phyloP scores from a whole-genome alignment of 306 rosid species.

The Rubus idaeus region DNA sequence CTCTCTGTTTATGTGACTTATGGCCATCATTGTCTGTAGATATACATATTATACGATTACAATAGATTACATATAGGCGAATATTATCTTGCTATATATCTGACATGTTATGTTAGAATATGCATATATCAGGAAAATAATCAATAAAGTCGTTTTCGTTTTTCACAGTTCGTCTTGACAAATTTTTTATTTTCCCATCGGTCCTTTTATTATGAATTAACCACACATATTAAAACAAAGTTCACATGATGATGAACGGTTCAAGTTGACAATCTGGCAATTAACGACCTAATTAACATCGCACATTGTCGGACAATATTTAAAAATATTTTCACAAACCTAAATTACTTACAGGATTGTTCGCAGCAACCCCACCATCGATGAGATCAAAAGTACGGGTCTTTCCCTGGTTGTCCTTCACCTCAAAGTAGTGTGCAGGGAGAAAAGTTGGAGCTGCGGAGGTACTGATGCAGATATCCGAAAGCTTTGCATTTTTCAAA shows the following conservation, averaged over 20 bases:
- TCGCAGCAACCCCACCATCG: slow-evolving; percentile 50
- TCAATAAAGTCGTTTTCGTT: no score
- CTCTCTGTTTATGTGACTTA: slow-evolving; percentile 31
- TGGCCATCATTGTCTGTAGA: slow-evolving; percentile 39
- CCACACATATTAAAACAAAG: no score
- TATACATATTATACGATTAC: not conserved
- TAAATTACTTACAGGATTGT: slow-evolving; percentile 38
- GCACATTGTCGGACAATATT: not conserved
- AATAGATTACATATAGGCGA: not conserved
- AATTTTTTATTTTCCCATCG: no score
- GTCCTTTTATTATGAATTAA: no score
- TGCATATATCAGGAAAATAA: no score
- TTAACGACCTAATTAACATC: no score
- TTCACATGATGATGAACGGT: no score
- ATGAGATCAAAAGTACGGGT: slow-evolving; percentile 32
- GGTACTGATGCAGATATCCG: slow-evolving; percentile 42
- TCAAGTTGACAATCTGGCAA: not conserved
- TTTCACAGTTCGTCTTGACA: no score
- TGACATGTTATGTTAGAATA: not conserved
- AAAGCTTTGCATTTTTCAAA: slow-evolving; percentile 30
- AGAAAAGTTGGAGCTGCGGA: slow-evolving; percentile 52
- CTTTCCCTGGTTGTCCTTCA: slow-evolving; percentile 23
- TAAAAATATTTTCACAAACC: not conserved
- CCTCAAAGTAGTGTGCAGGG: slow-evolving; percentile 40
- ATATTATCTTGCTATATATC: not conserved